phyloP scores from a whole-genome alignment of 2,329 filamentous ascomycete genomes.

The Pestalotiopsis sp. region DNA sequence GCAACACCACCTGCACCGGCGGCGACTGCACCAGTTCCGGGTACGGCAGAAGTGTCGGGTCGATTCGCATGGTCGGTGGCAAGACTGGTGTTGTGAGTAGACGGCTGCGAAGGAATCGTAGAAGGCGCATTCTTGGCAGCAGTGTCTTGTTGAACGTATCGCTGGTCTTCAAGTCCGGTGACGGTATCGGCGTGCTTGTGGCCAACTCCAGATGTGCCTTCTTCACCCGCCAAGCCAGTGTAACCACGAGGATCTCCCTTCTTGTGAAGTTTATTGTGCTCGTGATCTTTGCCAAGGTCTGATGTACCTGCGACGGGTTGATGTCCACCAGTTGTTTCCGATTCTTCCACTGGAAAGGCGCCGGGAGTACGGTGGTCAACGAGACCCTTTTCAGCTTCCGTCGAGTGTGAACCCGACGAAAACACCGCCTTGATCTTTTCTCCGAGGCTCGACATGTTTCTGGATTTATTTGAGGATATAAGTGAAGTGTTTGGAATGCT shows the following conservation, averaged over 20 bases:
- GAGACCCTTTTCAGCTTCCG: not conserved
- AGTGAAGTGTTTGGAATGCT: no score
- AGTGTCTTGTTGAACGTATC: not conserved
- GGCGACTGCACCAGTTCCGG: not conserved
- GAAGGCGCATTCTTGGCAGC: not conserved
- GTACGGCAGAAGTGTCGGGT: not conserved
- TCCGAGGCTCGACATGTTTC: constrained; percentile 3
- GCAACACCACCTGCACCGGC: not conserved
- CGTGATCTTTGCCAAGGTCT: not conserved
- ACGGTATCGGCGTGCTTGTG: not conserved
- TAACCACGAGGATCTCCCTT: constrained; percentile 5
- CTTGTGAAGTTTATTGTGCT: constrained; percentile 11
- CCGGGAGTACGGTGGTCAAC: constrained; percentile 12
- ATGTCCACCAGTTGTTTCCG: not conserved
- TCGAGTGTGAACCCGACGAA: not conserved
- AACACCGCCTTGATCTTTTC: constrained; percentile 11
- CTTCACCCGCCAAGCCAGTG: not conserved
- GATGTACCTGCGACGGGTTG: not conserved
- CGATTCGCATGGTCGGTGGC: not conserved
- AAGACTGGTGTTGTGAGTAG: not conserved
- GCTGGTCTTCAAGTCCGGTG: not conserved
- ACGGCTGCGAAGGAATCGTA: not conserved
- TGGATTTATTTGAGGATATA: not conserved
- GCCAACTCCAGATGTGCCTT: not conserved
- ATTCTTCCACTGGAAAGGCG: constrained; percentile 4